These are phyloP conservation scores for Sclerotinia subarctica DNA, from an alignment of 2,329 filamentous ascomycete species.

Conservation along the genomic window DNA sequence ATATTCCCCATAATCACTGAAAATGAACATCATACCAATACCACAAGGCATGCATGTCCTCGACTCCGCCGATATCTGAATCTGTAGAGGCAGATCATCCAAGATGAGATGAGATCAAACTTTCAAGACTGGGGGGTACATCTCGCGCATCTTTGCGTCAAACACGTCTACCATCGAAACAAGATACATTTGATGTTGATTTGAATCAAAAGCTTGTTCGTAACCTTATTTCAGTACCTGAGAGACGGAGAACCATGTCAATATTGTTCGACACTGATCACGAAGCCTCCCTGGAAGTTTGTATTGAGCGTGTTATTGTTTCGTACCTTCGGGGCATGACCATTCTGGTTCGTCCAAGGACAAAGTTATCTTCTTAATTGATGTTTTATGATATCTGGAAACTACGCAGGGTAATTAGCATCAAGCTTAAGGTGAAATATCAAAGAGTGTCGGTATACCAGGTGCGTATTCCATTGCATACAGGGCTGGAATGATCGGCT, in stretches of 20 bases:
- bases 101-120: slow-evolving; percentile 10
- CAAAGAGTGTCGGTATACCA: neutral
- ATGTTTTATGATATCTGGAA: neutral
- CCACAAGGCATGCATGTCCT: neutral
- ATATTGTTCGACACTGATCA: slow-evolving; percentile 2
- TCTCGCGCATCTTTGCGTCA: neutral
- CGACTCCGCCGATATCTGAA: neutral
- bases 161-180: slow-evolving; percentile 4
- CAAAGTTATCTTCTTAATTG: neutral
- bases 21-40: neutral
- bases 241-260: neutral
- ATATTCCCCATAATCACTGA: neutral
- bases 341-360: neutral
- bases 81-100: neutral
- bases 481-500: neutral
- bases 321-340: neutral
- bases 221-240: neutral
- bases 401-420: no score
- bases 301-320: neutral
- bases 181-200: neutral
- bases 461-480: neutral
- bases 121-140: neutral
- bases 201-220: slow-evolving; percentile 16
- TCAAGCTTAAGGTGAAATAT: neutral
- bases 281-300: neutral